phyloP scores from a whole-genome alignment of 352 stramenopile species.

The Phytopythium chamaehyphon region DNA sequence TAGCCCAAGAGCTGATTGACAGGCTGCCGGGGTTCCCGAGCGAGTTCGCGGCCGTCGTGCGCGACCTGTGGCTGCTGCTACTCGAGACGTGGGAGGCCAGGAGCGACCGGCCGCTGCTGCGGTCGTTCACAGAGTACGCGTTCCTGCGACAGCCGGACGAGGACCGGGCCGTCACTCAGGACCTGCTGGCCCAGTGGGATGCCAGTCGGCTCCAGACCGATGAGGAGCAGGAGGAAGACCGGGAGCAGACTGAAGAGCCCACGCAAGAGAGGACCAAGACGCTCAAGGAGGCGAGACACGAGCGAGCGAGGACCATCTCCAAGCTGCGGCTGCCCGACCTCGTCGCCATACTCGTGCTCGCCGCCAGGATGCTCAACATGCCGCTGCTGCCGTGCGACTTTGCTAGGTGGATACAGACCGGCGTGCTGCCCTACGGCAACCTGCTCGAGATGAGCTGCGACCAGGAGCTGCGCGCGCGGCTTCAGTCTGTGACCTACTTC shows the following conservation, averaged over 20 bases:
- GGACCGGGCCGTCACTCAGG: constrained; percentile 44
- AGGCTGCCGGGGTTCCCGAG: constrained; percentile 32
- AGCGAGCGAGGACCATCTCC: no score
- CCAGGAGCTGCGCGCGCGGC: constrained; percentile 33
- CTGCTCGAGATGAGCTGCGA: constrained; percentile 42
- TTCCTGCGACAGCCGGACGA: constrained; percentile 27
- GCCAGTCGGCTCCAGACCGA: constrained; percentile 30
- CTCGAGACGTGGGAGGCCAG: constrained; percentile 58
- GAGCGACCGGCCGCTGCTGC: constrained; percentile 50
- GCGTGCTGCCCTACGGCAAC: constrained; percentile 65
- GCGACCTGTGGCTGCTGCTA: constrained; percentile 66
- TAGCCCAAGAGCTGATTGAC: constrained; percentile 43
- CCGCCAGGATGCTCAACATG: constrained; percentile 58
- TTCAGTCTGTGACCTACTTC: constrained; percentile 51
- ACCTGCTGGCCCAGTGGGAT: constrained; percentile 75
- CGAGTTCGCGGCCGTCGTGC: constrained; percentile 45
- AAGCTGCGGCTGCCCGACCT: constrained; percentile 57
- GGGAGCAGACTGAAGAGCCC: neutral
- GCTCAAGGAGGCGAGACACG: no score
- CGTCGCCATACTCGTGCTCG: constrained; percentile 55
- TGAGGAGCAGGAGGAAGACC: constrained; percentile 4
- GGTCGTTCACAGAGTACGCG: constrained; percentile 74
- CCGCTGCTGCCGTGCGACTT: constrained; percentile 61
- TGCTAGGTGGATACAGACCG: constrained; percentile 49
- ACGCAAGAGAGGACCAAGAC: no score